Base-by-base conservation (phyloP, 805 yeast species). In the Kockiozyma suomiensis region DNA sequence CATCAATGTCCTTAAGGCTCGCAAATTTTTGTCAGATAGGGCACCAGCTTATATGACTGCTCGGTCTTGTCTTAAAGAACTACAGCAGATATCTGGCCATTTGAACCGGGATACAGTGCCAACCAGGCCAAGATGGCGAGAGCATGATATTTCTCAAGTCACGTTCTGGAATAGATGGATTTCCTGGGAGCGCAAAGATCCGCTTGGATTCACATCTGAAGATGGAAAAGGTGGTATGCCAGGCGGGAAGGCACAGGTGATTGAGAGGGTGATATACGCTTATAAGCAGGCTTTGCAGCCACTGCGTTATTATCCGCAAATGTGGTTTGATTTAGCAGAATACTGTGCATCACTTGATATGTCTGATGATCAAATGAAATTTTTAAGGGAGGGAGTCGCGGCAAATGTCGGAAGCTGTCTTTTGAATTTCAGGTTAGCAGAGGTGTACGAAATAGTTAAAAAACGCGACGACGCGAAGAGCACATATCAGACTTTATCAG, bases 1-100 rank as follows among this genome's bases (percentile, higher is more conserved):
- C 12, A 25, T 32, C 21, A 17, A 35, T n/a, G 15, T 28, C 17
- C 3, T 13, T 23, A 58, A n/a, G 62, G 94, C 97, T 2, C 84
- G 96, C 69, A 90, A 89, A 72, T 85, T 87, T 70, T 85, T 92
- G 54, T 85, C 88, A 46, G 97, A 92, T 67, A 80, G 84, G 61
- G 87, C 96, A 12, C 85, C 88, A 2, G 87, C 84, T 13, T 94
- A 91, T 71, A 89, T 93, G 97, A 84, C 82, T 65, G 92, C 97
- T 1, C 80, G 97, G 63, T 81, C 94, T 0, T 79, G 88, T 75
- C 83, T 83, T 62, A 84, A 82, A 43, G 96, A 89, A 70, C 83
- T 90, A 81, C 77, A 79, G 12, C 82, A 82, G 62, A 65, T 86
- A 2, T 82, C 90, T 0, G 74, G 76, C 38, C 82, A 80, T 21